phyloP scores from a whole-genome alignment of 192 early-diverging fungal species.

The Coemansia sp. region DNA sequence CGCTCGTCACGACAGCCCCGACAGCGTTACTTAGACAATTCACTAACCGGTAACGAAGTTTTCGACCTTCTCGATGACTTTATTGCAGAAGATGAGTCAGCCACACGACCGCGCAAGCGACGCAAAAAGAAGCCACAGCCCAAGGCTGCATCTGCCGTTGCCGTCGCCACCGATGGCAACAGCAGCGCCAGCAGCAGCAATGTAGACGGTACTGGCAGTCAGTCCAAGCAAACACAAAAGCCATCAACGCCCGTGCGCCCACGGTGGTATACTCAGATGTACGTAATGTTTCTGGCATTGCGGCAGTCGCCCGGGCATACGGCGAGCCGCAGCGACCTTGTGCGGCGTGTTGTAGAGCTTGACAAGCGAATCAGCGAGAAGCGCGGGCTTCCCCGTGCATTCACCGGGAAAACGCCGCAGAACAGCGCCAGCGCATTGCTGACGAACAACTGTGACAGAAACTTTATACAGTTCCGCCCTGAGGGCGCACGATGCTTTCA shows the following conservation, averaged over 20 bases:
- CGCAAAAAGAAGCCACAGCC: slow-evolving; percentile 7
- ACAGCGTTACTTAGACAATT: slow-evolving; percentile 33
- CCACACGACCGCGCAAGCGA: slow-evolving; percentile 4
- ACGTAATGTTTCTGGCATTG: slow-evolving; percentile 79
- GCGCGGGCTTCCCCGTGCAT: slow-evolving; percentile 72
- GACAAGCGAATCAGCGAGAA: slow-evolving; percentile 74
- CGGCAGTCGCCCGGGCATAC: slow-evolving; percentile 65
- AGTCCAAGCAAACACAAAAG: neutral
- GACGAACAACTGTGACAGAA: slow-evolving; percentile 73
- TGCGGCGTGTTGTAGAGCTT: slow-evolving; percentile 69
- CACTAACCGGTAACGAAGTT: slow-evolving; percentile 45
- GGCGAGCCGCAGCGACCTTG: slow-evolving; percentile 69
- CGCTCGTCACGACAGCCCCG: slow-evolving; percentile 36
- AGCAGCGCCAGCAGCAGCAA: no score
- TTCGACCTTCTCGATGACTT: slow-evolving; percentile 43
- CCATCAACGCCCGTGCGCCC: slow-evolving; percentile 27
- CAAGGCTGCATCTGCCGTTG: neutral
- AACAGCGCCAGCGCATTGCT: slow-evolving; percentile 75
- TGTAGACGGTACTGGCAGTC: neutral
- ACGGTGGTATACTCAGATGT: slow-evolving; percentile 90
- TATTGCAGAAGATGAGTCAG: slow-evolving; percentile 19
- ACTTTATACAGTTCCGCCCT: slow-evolving; percentile 71
- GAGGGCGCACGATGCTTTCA: slow-evolving; percentile 63
- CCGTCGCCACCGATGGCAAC: no score
- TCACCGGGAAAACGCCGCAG: slow-evolving; percentile 83